phyloP scores from a whole-genome alignment of 75 land plant genomes.

The Cunninghamia lanceolata region DNA sequence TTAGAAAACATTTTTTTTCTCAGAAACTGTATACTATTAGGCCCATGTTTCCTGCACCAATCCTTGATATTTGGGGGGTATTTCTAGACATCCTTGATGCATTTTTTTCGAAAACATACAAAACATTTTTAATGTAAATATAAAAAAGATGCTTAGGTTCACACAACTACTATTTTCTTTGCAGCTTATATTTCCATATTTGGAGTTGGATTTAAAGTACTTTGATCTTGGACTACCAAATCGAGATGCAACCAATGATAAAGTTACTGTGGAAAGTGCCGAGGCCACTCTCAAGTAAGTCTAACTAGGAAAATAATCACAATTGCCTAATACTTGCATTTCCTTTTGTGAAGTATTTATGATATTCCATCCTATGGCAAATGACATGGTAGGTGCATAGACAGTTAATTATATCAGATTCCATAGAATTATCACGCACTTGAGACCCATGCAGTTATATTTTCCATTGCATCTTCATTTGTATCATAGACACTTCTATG shows the following conservation, averaged over 20 bases:
- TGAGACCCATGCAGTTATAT: not conserved
- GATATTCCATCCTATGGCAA: not conserved
- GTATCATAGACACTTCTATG: not conserved
- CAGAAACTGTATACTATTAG: no score
- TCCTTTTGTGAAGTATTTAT: not conserved
- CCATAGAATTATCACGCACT: not conserved
- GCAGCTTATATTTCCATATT: constrained; percentile 80
- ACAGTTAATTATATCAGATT: not conserved
- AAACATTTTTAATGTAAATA: not conserved
- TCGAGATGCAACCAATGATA: constrained; percentile 87
- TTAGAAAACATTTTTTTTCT: no score
- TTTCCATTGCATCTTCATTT: not conserved
- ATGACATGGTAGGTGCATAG: not conserved
- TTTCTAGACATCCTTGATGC: not conserved
- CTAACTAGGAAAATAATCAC: not conserved
- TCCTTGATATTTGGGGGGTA: not conserved
- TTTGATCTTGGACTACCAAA: constrained; percentile 76
- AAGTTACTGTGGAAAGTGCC: constrained; percentile 82
- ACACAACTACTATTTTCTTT: constrained; percentile 1
- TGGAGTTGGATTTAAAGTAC: constrained; percentile 84
- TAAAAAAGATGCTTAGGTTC: not conserved
- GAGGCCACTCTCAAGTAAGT: constrained; percentile 80
- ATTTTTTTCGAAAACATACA: not conserved
- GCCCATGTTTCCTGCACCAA: not conserved
- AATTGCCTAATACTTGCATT: not conserved